These are phyloP conservation scores for Gossypium australe DNA, from an alignment of 345 rosid genomes.

Conservation along the genomic window DNA sequence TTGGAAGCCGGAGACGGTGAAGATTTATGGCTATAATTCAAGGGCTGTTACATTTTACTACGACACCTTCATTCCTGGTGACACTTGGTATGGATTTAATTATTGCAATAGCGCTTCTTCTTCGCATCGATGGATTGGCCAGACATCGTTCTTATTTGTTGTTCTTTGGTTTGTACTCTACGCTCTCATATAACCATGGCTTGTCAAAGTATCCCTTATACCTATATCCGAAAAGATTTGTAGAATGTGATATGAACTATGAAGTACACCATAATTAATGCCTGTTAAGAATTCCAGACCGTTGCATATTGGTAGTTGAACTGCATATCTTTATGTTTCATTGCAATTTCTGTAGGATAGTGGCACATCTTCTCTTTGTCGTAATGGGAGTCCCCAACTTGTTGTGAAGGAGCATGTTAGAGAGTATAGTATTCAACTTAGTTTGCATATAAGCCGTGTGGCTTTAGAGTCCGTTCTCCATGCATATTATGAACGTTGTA, in stretches of 20 bases:
- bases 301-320: background rate
- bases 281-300: background rate
- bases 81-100: slow-evolving; percentile 75
- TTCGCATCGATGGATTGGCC: slow-evolving; percentile 9
- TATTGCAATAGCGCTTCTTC: slow-evolving; percentile 46
- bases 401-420: background rate
- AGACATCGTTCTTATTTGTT: slow-evolving; percentile 12
- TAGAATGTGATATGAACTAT: background rate
- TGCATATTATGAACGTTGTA: no score
- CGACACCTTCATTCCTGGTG: slow-evolving; percentile 48
- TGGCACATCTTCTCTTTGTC: background rate
- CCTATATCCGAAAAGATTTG: background rate
- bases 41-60: slow-evolving; percentile 50
- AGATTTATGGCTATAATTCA: slow-evolving; percentile 38
- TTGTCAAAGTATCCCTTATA: background rate
- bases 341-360: background rate
- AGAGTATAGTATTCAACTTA: background rate
- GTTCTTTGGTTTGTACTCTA: slow-evolving; percentile 27
- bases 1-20: slow-evolving; percentile 67
- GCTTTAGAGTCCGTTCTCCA: no score
- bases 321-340: slow-evolving; percentile 1
- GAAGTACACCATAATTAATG: background rate
- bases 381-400: background rate
- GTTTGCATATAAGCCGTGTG: background rate
- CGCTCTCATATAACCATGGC: slow-evolving; percentile 22